A percentile compares a stretch with the other conserved stretches of the same genome.
Evolutionary conservation across 1,284 basidiomycete genomes (phyloP).

Genomic region (Cutaneotrichosporon sp.): DNA sequence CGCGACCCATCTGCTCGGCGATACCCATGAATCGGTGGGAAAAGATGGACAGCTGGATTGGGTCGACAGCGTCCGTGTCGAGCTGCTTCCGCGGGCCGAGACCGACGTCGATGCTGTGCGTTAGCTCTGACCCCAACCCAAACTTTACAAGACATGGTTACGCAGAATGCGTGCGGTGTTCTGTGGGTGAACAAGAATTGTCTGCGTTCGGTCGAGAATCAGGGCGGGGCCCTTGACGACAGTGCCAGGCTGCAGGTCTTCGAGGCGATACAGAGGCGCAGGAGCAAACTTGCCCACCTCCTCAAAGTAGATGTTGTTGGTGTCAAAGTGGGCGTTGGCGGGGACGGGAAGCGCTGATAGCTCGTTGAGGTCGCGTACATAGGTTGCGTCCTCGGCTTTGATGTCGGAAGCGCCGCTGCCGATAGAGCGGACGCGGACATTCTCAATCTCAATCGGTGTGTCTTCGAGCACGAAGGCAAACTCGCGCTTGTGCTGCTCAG

Average conservation of each 20-base stretch:
- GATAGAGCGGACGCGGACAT: constrained; percentile 73
- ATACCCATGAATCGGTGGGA: constrained; percentile 23
- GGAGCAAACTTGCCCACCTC: constrained; percentile 47
- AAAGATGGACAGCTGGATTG: constrained; percentile 14
- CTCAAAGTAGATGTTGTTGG: constrained; percentile 42
- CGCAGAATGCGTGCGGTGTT: constrained; percentile 21
- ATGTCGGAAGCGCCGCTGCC: constrained; percentile 79
- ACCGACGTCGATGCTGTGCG: constrained; percentile 19
- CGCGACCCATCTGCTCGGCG: constrained; percentile 53
- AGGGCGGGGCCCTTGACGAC: constrained; percentile 51
- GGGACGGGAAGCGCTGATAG: constrained; percentile 51
- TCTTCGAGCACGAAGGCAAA: constrained; percentile 83
- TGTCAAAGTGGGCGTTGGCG: constrained; percentile 47
- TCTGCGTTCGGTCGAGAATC: constrained; percentile 40
- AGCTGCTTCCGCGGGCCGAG: constrained; percentile 8
- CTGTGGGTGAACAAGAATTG: constrained; percentile 30
- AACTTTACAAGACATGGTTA: constrained; percentile 20
- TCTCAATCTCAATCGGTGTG: constrained; percentile 77
- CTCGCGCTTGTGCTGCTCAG: constrained; percentile 70
- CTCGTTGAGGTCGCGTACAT: constrained; percentile 30
- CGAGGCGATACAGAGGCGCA: constrained; percentile 69
- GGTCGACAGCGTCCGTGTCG: constrained; percentile 29
- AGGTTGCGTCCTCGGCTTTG: constrained; percentile 62
- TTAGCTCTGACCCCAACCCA: background rate
- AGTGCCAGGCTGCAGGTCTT: constrained; percentile 49